A percentile compares a stretch with the other conserved stretches of the same genome.
Conservation (phyloP, 805 yeast species). For the Candida gorgasii region DNA sequence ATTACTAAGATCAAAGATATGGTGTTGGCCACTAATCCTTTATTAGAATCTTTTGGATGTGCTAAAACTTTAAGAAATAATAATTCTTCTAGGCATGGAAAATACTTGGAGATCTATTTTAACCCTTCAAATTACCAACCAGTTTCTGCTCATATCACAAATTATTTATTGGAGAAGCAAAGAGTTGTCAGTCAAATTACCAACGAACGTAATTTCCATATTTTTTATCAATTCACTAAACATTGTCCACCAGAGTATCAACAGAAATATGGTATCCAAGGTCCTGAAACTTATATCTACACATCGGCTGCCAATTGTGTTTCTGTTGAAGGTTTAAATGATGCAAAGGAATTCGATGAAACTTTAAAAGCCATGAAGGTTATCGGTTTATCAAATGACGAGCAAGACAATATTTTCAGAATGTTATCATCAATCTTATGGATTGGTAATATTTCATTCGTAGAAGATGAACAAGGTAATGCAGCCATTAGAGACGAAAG, state of each 20-base stretch:
- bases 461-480: slow-evolving; percentile 84
- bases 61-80: slow-evolving; percentile 89
- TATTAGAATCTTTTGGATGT: slow-evolving; percentile 89
- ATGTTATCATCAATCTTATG: slow-evolving; percentile 83
- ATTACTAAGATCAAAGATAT: slow-evolving; percentile 91
- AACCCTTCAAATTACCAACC: slow-evolving; percentile 76
- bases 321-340: slow-evolving; percentile 84
- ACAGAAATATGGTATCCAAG: slow-evolving; percentile 83
- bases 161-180: slow-evolving; percentile 90
- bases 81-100: slow-evolving; percentile 90
- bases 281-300: slow-evolving; percentile 89
- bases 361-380: slow-evolving; percentile 84
- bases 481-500: slow-evolving; percentile 79
- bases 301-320: slow-evolving; percentile 87
- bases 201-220: slow-evolving; percentile 94
- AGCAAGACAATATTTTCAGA: slow-evolving; percentile 89
- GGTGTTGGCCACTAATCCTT: slow-evolving; percentile 96
- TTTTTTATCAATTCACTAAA: slow-evolving; percentile 93
- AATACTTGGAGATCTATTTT: slow-evolving; percentile 88
- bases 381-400: slow-evolving; percentile 78
- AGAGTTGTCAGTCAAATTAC: slow-evolving; percentile 94
- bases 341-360: slow-evolving; percentile 71
- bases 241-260: slow-evolving; percentile 85
- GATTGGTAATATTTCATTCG: slow-evolving; percentile 90
- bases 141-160: slow-evolving; percentile 92